A percentile compares a stretch with the other conserved stretches of the same genome.
phyloP scores from a whole-genome alignment of 1,139 yeast genomes.

The Hansenula anomala region DNA sequence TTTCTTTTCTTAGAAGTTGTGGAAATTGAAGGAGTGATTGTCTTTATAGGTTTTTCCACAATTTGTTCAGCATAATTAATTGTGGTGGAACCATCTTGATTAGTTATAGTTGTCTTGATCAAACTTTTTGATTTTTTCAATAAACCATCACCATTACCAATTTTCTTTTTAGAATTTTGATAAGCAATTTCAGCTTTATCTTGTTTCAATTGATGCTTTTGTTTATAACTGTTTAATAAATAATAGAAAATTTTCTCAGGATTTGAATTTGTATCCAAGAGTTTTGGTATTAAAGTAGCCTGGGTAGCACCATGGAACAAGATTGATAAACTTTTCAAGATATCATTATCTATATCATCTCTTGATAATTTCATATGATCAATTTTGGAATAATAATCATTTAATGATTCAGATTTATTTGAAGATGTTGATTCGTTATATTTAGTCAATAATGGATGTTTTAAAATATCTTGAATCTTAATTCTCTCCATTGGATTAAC shows the following conservation, averaged over 20 bases:
- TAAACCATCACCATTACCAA: constrained; percentile 20
- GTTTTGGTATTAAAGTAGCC: constrained; percentile 51
- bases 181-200: constrained; percentile 12
- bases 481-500: constrained; percentile 80
- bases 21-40: neutral
- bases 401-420: constrained; percentile 19
- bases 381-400: constrained; percentile 23
- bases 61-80: constrained; percentile 22
- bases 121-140: constrained; percentile 43
- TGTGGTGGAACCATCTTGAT: constrained; percentile 31
- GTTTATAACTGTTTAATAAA: constrained; percentile 75
- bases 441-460: constrained; percentile 75
- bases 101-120: constrained; percentile 39
- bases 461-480: constrained; percentile 63
- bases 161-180: constrained; percentile 16
- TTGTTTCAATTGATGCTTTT: constrained; percentile 52
- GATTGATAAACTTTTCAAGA: constrained; percentile 78
- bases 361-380: constrained; percentile 22
- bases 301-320: constrained; percentile 86
- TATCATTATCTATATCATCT: constrained; percentile 71
- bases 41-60: constrained; percentile 7
- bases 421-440: constrained; percentile 37
- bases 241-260: constrained; percentile 91
- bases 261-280: constrained; percentile 56
- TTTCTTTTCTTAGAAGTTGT: constrained; percentile 10